These are phyloP conservation scores for Skeletonema potamos DNA, from an alignment of 108 stramenopile species.

Conservation along the genomic window DNA sequence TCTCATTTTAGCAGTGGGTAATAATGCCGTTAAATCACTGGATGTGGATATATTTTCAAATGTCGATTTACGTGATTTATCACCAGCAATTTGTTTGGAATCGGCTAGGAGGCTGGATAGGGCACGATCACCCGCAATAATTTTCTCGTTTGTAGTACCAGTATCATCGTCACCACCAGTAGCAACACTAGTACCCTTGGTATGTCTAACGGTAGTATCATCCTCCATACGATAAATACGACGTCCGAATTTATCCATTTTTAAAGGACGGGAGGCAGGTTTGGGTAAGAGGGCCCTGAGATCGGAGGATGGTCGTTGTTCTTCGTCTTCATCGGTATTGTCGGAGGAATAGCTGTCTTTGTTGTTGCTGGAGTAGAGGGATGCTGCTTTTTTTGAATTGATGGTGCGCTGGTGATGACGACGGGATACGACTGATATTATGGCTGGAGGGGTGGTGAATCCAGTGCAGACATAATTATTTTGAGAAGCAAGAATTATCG, in stretches of 20 bases:
- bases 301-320: background rate
- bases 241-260: slow-evolving; percentile 29
- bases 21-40: slow-evolving; percentile 8
- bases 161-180: background rate
- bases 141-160: background rate
- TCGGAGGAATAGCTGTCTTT: background rate
- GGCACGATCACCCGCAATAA: background rate
- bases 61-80: background rate
- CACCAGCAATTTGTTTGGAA: slow-evolving; percentile 4
- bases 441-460: too few relatives aligned
- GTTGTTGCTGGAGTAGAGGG: too few relatives aligned
- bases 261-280: slow-evolving; percentile 5
- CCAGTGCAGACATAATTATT: too few relatives aligned
- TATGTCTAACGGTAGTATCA: slow-evolving; percentile 14
- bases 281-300: slow-evolving; percentile 16
- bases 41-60: background rate
- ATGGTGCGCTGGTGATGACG: too few relatives aligned
- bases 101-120: background rate
- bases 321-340: background rate
- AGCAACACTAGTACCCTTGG: background rate
- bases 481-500: too few relatives aligned
- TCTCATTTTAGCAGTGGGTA: slow-evolving; percentile 17
- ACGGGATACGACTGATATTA: too few relatives aligned
- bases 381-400: too few relatives aligned
- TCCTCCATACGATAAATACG: slow-evolving; percentile 24